Conservation (phyloP, 2,329 filamentous ascomycete genomes). For the Aspergillus niger region DNA sequence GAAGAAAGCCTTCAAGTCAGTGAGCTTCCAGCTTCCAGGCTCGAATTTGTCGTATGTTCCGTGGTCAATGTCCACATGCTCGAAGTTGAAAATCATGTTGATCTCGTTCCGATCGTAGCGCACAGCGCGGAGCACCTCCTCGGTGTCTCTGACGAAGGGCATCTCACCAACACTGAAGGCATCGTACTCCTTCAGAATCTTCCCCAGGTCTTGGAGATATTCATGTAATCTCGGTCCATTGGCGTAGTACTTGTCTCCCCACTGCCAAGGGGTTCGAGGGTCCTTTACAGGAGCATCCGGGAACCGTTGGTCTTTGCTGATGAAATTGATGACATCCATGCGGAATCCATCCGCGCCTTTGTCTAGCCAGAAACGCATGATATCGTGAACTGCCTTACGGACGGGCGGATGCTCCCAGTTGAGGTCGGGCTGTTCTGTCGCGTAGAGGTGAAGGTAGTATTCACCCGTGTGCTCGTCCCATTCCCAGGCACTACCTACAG, state of each 20-base stretch:
- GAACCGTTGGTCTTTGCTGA: slow-evolving; percentile 63
- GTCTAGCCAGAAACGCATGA: slow-evolving; percentile 78
- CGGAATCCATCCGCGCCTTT: slow-evolving; percentile 72
- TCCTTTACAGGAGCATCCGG: slow-evolving; percentile 46
- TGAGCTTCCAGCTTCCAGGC: slow-evolving; percentile 50
- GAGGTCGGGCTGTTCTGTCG: slow-evolving; percentile 76
- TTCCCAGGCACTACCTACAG: slow-evolving; percentile 48
- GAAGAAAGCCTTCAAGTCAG: slow-evolving; percentile 56
- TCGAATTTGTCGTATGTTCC: slow-evolving; percentile 54
- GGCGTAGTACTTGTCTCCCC: slow-evolving; percentile 49
- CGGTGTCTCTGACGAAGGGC: slow-evolving; percentile 52
- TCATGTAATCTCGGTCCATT: slow-evolving; percentile 63
- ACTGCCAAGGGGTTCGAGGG: slow-evolving; percentile 29
- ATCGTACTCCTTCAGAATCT: slow-evolving; percentile 57
- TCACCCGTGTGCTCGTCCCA: slow-evolving; percentile 72
- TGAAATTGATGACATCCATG: slow-evolving; percentile 74
- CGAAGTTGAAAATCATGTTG: slow-evolving; percentile 75
- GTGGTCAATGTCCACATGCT: slow-evolving; percentile 64
- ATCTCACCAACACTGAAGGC: slow-evolving; percentile 65
- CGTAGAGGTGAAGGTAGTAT: slow-evolving; percentile 77
- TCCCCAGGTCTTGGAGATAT: slow-evolving; percentile 57
- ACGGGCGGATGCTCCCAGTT: slow-evolving; percentile 77
- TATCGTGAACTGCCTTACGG: slow-evolving; percentile 68
- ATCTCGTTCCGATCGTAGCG: slow-evolving; percentile 60
- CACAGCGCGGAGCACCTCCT: slow-evolving; percentile 58